These are phyloP conservation scores for Epichloe coenophiala DNA, from an alignment of 2,329 filamentous ascomycete species.

Conservation along the genomic window DNA sequence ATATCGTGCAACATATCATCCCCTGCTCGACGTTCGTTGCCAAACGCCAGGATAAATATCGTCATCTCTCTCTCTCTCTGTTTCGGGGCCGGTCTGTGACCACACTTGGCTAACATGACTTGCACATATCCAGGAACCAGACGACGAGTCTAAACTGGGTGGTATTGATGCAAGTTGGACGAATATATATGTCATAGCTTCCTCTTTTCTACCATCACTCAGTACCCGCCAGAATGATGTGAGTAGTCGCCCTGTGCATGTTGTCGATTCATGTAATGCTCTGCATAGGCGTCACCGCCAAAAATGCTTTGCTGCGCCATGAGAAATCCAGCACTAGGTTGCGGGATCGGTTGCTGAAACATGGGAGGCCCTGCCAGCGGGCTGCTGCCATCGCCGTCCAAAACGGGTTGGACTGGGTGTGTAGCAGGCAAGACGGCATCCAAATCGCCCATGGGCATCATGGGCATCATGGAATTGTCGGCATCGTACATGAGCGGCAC, in stretches of 20 bases:
- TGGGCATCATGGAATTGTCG: conserved; percentile 8
- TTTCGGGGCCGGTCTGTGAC: no score
- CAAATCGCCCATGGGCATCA: conserved; percentile 9
- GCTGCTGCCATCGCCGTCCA: conserved; percentile 3
- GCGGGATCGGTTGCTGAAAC: conserved; percentile 10
- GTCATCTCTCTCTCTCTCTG: neutral
- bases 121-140: no score
- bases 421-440: conserved; percentile 9
- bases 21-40: neutral
- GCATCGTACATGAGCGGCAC: conserved; percentile 10
- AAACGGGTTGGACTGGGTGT: conserved; percentile 5
- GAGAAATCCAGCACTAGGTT: conserved; percentile 8
- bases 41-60: neutral
- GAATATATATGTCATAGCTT: neutral
- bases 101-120: no score
- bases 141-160: no score
- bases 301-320: conserved; percentile 11
- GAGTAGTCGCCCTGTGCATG: conserved; percentile 7
- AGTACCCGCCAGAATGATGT: conserved; percentile 7
- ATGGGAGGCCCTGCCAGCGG: conserved; percentile 8
- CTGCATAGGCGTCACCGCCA: conserved; percentile 9
- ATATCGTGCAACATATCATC: neutral
- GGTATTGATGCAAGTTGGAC: no score
- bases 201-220: neutral
- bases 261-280: conserved; percentile 9